phyloP scores from a whole-genome alignment of 495 filamentous ascomycete genomes.

The Podospora tetraspora region DNA sequence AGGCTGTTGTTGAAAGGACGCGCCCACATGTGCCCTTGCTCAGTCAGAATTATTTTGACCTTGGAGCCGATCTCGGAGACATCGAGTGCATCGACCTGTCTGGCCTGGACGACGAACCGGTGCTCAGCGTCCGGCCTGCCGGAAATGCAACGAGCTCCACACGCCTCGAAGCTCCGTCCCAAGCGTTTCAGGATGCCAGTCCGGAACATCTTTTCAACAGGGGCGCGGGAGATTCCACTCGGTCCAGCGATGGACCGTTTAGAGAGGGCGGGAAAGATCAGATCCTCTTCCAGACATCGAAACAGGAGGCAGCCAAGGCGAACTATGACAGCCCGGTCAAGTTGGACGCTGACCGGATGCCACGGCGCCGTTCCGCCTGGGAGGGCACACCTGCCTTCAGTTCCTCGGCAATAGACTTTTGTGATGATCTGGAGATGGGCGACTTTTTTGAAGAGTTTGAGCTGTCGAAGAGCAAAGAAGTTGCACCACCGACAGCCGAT shows the following conservation, averaged over 20 bases:
- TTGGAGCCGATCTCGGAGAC: conserved; percentile 15
- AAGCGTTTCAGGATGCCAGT: background rate
- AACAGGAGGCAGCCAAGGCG: background rate
- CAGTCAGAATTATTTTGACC: background rate
- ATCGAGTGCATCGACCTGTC: conserved; percentile 39
- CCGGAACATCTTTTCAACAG: background rate
- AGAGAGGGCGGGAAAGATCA: background rate
- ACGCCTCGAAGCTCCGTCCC: background rate
- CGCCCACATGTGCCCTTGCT: background rate
- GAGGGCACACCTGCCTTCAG: background rate
- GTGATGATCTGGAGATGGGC: background rate
- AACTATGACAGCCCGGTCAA: background rate
- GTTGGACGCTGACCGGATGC: background rate
- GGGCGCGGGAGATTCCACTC: background rate
- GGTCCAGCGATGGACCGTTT: background rate
- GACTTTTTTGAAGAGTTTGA: background rate
- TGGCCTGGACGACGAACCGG: conserved; percentile 13
- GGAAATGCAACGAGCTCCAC: background rate
- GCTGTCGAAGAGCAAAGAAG: background rate
- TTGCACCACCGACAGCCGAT: background rate
- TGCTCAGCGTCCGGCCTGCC: background rate
- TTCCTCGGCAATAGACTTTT: background rate
- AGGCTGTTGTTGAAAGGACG: background rate
- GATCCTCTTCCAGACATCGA: background rate
- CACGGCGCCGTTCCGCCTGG: background rate